Evolutionary conservation across 129 eudicot species (phyloP), one percentile per base, ranked within the genome.

Genomic region (Heracleum sosnowskyi): DNA sequence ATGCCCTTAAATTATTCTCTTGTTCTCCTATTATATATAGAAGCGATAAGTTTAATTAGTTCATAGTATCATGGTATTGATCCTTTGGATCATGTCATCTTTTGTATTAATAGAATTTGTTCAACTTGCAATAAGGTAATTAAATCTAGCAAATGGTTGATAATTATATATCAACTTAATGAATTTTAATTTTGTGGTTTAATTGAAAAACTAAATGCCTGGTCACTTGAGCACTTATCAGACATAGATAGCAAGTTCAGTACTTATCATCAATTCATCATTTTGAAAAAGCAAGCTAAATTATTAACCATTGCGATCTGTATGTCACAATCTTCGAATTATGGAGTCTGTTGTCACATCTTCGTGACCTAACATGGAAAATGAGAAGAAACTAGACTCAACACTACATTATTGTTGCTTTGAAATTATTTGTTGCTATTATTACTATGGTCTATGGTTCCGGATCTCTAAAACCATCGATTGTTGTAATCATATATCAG

Each of bases 331-430:
- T 69, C 42, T 36, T 18, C n/a, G 45, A 40, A 36, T 36, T 24
- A 5, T 37, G 20, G 15, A 18, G 29, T 72, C 9, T 41, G 28
- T 24, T 39, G 45, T 72, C 53, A 40, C 49, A 40, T 18, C 53
- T 41, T 40, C 51, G 12, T 72, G 51, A 40, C 76, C 76, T 45
- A 72, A 72, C 49, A 72, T 72, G 28, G 76, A 72, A 72, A 72
- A 72, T 11, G 35, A 72, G 76, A 60, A 60, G 68, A n/a, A 60
- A 60, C 57, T 49, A 49, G 57, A 5, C n/a, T 17, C 57, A 49
- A 49, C 68, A 26, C 39, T 16, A 55, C 33, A 15, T 64, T 12
- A 64, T 64, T 64, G 36, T 29, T 57, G 64, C 37, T 64, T 29
- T 15, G 8, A 64, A 64, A 64, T 64, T 28, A 64, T 64, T 64